Conservation (phyloP, 2,329 filamentous ascomycete genomes). For the Exophiala aquamarina region DNA sequence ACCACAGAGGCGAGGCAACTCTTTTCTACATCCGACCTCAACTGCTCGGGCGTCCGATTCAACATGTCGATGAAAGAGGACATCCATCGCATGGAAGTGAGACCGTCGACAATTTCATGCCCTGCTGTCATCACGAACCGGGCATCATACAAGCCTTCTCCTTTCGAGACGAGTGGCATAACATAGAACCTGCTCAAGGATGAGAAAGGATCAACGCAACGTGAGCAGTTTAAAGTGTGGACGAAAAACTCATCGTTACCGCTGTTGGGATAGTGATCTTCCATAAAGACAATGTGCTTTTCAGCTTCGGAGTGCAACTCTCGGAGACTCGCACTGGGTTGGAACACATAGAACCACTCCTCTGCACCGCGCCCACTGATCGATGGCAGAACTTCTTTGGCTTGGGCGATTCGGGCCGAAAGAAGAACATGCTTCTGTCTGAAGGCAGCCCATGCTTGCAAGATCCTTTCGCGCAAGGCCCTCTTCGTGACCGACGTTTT, state of each 20-base stretch:
- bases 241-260: conserved; percentile 22
- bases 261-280: conserved; percentile 16
- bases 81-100: conserved; percentile 24
- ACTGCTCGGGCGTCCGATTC: conserved; percentile 10
- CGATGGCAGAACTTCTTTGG: not conserved
- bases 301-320: conserved; percentile 12
- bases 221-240: conserved; percentile 23
- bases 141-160: conserved; percentile 4
- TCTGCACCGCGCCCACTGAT: not conserved
- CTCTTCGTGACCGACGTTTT: conserved; percentile 8
- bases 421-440: conserved; percentile 24
- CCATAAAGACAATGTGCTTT: conserved; percentile 15
- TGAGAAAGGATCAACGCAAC: conserved; percentile 15
- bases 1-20: conserved; percentile 7
- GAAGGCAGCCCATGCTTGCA: conserved; percentile 21
- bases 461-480: conserved; percentile 15
- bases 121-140: conserved; percentile 20
- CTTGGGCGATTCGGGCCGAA: conserved; percentile 9
- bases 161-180: conserved; percentile 13
- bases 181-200: conserved; percentile 22
- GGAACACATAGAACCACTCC: conserved; percentile 23
- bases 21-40: conserved; percentile 2
- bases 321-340: conserved; percentile 2
- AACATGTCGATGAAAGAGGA: conserved; percentile 20
- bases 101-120: conserved; percentile 25